Evolutionary conservation across 345 rosid genomes (phyloP).

Genomic region (Rubroshorea leprosula): DNA sequence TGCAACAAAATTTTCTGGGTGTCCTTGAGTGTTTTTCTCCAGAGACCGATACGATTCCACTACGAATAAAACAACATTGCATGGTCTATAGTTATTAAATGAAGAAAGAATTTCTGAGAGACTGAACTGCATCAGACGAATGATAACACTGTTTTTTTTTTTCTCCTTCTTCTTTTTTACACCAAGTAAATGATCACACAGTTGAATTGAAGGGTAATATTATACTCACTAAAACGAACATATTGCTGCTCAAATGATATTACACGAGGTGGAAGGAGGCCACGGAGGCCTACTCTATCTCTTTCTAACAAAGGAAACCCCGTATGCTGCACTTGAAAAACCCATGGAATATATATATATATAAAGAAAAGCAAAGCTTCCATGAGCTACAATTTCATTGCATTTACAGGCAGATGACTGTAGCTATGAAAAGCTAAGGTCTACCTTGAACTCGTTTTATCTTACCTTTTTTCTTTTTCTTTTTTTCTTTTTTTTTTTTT

Average conservation of each 20-base stretch:
- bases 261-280: constrained; percentile 95
- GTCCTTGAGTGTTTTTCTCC: constrained; percentile 70
- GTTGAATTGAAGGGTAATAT: neutral
- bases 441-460: no score
- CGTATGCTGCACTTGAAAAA: constrained; percentile 58
- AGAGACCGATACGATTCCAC: constrained; percentile 90
- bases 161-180: no score
- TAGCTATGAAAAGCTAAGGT: no score
- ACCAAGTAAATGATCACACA: no score
- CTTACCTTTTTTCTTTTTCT: no score
- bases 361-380: neutral
- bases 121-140: neutral
- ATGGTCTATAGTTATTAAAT: neutral
- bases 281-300: constrained; percentile 89
- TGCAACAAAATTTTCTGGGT: constrained; percentile 56
- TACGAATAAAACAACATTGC: constrained; percentile 24
- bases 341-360: no score
- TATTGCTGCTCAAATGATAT: constrained; percentile 85
- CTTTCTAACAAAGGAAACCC: constrained; percentile 94
- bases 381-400: no score
- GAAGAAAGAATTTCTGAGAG: neutral
- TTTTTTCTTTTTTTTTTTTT: no score
- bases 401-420: no score
- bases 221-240: constrained; percentile 86
- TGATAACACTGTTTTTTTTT: neutral